A percentile compares a stretch with the other conserved stretches of the same genome.
Conservation (phyloP, 2,329 filamentous ascomycete species). For the Colletotrichum neosansevieriae region DNA sequence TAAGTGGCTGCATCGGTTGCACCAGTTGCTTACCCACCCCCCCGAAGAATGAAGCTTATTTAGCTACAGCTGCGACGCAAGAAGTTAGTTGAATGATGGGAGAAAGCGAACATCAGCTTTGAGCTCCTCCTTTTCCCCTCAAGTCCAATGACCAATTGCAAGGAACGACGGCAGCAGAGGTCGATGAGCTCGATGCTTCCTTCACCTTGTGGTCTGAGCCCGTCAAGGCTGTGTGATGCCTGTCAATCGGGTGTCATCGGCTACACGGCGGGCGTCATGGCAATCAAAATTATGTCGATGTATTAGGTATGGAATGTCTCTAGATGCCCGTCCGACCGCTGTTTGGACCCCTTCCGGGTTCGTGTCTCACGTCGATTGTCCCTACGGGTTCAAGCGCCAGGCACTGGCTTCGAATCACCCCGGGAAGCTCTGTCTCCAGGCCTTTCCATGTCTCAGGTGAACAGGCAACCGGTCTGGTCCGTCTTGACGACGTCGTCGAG, state of each 20-base stretch:
- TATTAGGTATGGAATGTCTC: constrained; percentile 5
- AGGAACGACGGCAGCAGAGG: not conserved
- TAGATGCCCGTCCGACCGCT: not conserved
- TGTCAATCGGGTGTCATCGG: not conserved
- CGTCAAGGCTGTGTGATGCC: not conserved
- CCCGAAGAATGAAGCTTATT: constrained; percentile 11
- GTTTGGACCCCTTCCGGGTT: constrained; percentile 7
- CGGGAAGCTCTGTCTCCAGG: not conserved
- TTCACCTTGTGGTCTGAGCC: constrained; percentile 17
- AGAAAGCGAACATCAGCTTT: constrained; percentile 5
- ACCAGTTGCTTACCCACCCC: too few species aligned
- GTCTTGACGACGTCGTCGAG: constrained; percentile 46
- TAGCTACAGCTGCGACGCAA: not conserved
- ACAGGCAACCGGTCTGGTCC: constrained; percentile 45
- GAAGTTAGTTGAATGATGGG: not conserved
- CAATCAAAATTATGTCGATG: not conserved
- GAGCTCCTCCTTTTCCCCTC: constrained; percentile 1
- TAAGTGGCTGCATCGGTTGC: constrained; percentile 38
- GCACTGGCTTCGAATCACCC: constrained; percentile 18
- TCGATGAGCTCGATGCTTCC: not conserved
- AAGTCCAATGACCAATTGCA: constrained; percentile 29
- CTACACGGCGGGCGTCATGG: not conserved
- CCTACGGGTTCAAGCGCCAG: constrained; percentile 20
- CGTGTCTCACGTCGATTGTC: not conserved
- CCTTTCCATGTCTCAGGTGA: constrained; percentile 37